A percentile compares a stretch with the other conserved stretches of the same genome.
phyloP scores from a whole-genome alignment of 169 alveolate species.

The Eimeria falciformis region DNA sequence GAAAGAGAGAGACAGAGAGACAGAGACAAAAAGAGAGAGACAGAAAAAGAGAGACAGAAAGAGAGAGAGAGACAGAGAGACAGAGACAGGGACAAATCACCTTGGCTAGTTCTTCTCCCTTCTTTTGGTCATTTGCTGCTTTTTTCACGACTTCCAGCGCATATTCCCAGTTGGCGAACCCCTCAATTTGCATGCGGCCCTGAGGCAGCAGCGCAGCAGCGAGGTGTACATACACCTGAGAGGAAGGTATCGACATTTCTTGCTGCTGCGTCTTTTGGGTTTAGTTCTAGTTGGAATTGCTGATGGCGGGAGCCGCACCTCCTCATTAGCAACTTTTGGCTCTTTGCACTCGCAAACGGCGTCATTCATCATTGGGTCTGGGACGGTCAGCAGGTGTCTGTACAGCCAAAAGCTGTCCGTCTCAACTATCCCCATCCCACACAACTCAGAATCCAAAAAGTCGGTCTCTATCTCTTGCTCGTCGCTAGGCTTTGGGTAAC shows the following conservation, averaged over 20 bases:
- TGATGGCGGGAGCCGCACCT: background rate
- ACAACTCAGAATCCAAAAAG: conserved; percentile 64
- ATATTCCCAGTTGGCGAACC: conserved; percentile 40
- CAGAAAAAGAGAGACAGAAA: background rate
- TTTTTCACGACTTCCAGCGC: conserved; percentile 28
- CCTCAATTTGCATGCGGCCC: conserved; percentile 39
- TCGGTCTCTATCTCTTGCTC: background rate
- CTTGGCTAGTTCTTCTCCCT: too few relatives aligned
- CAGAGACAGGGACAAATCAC: background rate
- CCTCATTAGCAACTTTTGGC: conserved; percentile 50
- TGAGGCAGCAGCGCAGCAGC: background rate
- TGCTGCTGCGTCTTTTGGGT: background rate
- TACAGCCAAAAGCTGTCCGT: conserved; percentile 79
- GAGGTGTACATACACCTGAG: background rate
- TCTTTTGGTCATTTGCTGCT: background rate
- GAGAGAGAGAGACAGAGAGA: background rate
- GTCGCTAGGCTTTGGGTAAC: conserved; percentile 7
- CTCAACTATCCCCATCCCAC: conserved; percentile 81
- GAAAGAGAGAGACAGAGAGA: too few relatives aligned
- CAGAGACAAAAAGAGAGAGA: background rate
- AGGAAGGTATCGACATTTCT: background rate
- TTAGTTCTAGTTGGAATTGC: too few relatives aligned
- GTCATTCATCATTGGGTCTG: conserved; percentile 80
- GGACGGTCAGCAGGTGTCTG: conserved; percentile 78
- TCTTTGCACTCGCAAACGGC: conserved; percentile 82